Evolutionary conservation across 371 early-diverging fungal genomes (phyloP), one percentile per base, ranked within the genome.

Genomic region (Haplosporangium sp.): DNA sequence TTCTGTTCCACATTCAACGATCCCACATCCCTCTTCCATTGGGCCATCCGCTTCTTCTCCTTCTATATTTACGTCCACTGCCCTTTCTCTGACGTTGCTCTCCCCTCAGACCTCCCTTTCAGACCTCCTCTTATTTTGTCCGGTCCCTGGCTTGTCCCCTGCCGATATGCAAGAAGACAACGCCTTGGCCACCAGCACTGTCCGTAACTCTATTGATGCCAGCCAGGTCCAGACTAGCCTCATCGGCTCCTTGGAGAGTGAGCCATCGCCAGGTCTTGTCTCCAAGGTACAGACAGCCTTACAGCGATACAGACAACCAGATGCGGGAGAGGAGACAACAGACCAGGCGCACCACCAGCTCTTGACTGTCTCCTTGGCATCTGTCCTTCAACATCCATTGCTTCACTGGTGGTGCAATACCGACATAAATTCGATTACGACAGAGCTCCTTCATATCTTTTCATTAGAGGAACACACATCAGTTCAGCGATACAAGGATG

Each of bases 351-450:
- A 64, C 45, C 72, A 68, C 16, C 43, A 72, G 23, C 55, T 79
- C 23, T 62, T 79, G 1, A 60, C 55, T 8, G 54, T 40, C n/a
- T 60, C 79, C 6, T 14, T 68, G 45, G 53, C 61, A 29, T 47
- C 14, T n/a, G 62, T 72, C 50, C 56, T 79, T 6, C 52, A 64
- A 50, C 29, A 72, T 12, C 73, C 68, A 5, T n/a, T 42, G 16
- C 53, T 79, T 1, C 79, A 79, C 29, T 79, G 79, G 79, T 79
- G 79, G 79, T 79, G 79, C 58, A 37, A 79, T 41, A 48, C 55
- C 5, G 65, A 67, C 40, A 46, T 79, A 9, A 36, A 65, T 38
- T 69, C 64, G 7, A 47, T 67, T 4, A 23, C 72, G 2, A 59
- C 63, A 18, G 73, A 77, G 37, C 41, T 77, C 9, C 51, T 77